These are phyloP conservation scores for Mimosa bimucronata DNA, from an alignment of 306 rosid species.

Conservation along the genomic window DNA sequence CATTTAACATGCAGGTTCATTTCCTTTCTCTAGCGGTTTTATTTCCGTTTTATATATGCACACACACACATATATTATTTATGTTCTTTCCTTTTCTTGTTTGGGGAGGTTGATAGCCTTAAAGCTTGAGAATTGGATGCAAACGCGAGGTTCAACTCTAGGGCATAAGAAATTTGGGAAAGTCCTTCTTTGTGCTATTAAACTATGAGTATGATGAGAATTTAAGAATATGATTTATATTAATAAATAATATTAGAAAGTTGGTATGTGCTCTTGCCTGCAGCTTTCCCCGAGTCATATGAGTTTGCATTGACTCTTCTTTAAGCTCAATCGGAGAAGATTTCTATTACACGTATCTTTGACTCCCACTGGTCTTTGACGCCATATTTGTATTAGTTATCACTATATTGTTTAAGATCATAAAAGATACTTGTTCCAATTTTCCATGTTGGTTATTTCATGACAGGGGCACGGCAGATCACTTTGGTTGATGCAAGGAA, in stretches of 20 bases:
- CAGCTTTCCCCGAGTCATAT: neutral
- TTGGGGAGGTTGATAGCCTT: conserved; percentile 11
- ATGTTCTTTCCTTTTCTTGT: neutral
- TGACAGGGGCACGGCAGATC: conserved; percentile 95
- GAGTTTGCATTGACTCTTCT: neutral
- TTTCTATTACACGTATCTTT: neutral
- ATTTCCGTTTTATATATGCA: neutral
- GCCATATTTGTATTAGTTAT: neutral
- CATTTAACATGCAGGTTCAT: conserved; percentile 97
- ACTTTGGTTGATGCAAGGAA: conserved; percentile 97
- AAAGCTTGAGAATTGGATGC: conserved; percentile 7
- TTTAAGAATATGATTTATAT: neutral
- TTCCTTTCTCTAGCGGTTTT: neutral
- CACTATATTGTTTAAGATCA: conserved; percentile 23
- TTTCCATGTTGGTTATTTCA: conserved; percentile 23
- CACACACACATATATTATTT: neutral
- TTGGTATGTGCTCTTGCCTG: neutral
- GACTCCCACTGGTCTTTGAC: neutral
- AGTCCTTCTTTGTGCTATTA: conserved; percentile 4
- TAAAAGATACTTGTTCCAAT: neutral
- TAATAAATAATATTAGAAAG: neutral
- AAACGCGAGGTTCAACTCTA: conserved; percentile 17
- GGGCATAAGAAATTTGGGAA: neutral
- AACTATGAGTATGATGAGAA: neutral
- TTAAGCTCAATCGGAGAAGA: neutral